phyloP scores from a whole-genome alignment of 78 protist species.

The Dictyostelium capitatum region DNA sequence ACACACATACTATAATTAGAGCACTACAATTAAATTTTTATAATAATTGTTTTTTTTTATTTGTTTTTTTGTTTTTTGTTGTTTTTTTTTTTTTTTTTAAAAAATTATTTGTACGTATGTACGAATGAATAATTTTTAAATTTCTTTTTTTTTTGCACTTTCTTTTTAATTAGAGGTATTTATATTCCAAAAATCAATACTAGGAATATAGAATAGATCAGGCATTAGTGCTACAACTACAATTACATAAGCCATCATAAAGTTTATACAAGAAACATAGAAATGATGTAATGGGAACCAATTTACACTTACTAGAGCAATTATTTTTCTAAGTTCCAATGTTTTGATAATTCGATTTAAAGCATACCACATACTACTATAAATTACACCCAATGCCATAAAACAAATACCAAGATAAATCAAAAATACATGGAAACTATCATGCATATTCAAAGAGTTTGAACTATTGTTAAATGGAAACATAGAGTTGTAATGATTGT shows the following conservation, averaged over 20 bases:
- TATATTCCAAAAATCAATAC: conserved; percentile 41
- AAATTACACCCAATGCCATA: neutral
- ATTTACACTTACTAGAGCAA: conserved; percentile 44
- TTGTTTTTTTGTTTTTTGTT: no score
- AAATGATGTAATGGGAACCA: conserved; percentile 74
- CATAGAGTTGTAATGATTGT: conserved; percentile 45
- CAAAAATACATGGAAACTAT: conserved; percentile 10
- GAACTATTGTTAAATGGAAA: conserved; percentile 34
- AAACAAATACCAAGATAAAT: conserved; percentile 40
- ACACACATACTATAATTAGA: no score
- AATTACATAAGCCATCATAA: conserved; percentile 77
- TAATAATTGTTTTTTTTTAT: no score
- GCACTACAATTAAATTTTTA: no score
- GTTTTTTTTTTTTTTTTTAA: no score
- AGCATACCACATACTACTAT: neutral
- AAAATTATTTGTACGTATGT: no score
- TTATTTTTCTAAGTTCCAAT: conserved; percentile 36
- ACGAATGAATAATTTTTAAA: no score
- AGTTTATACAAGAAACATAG: conserved; percentile 58
- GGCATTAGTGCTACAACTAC: conserved; percentile 79
- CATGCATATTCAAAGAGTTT: neutral
- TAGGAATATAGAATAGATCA: conserved; percentile 56
- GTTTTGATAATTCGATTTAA: conserved; percentile 28
- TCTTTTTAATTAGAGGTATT: no score
- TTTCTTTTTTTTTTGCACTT: no score